phyloP scores from a whole-genome alignment of 768 basidiomycete genomes.

The Lentinula edodes region DNA sequence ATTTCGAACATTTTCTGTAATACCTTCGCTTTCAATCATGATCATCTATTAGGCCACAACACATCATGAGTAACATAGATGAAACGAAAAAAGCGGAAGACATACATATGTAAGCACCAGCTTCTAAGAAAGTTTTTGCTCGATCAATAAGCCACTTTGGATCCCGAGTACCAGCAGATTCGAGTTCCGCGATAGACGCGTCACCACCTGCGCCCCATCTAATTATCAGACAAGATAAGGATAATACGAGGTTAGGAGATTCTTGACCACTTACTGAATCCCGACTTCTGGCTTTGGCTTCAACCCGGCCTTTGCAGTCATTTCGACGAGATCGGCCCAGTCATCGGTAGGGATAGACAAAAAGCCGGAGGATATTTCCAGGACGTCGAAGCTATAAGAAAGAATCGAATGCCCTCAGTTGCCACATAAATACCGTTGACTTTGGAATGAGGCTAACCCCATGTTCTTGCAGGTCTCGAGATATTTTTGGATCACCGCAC shows the following conservation, averaged over 20 bases:
- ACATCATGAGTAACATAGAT: background rate
- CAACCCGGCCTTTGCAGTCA: slow-evolving; percentile 30
- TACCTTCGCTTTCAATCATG: slow-evolving; percentile 43
- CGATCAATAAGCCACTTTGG: slow-evolving; percentile 35
- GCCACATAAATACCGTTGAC: background rate
- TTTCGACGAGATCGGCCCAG: slow-evolving; percentile 34
- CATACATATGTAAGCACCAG: slow-evolving; percentile 30
- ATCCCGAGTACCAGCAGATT: slow-evolving; percentile 32
- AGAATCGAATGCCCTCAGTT: background rate
- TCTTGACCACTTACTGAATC: slow-evolving; percentile 23
- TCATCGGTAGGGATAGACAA: slow-evolving; percentile 40
- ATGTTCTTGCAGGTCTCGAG: slow-evolving; percentile 18
- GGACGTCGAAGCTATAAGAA: slow-evolving; percentile 32
- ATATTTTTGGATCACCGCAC: slow-evolving; percentile 27
- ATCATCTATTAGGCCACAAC: slow-evolving; percentile 20
- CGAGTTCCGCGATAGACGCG: slow-evolving; percentile 31
- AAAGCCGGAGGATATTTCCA: slow-evolving; percentile 40
- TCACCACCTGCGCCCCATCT: slow-evolving; percentile 40
- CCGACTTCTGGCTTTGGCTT: slow-evolving; percentile 42
- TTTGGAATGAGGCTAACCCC: background rate
- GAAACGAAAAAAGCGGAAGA: background rate
- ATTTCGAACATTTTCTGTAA: slow-evolving; percentile 37
- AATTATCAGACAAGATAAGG: background rate
- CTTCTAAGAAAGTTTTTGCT: slow-evolving; percentile 33
- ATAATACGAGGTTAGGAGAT: too few relatives aligned